phyloP scores from a whole-genome alignment of 2,329 filamentous ascomycete species.

The Corynespora cassiicola region DNA sequence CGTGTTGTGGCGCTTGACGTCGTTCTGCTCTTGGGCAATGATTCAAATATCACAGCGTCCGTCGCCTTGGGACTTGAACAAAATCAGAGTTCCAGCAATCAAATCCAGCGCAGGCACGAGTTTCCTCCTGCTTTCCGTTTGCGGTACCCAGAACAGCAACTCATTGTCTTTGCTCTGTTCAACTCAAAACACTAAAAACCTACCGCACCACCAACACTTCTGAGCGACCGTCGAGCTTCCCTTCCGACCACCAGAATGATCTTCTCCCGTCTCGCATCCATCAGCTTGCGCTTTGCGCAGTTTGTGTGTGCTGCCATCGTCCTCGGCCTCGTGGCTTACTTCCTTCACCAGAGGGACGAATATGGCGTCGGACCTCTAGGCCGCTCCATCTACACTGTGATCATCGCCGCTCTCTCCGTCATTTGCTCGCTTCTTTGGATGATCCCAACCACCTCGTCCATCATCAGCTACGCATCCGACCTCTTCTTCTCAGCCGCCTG shows the following conservation, averaged over 20 bases:
- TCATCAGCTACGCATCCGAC: slow-evolving; percentile 75
- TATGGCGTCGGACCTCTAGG: slow-evolving; percentile 62
- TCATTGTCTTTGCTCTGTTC: neutral
- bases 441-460: slow-evolving; percentile 71
- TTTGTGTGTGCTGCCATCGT: slow-evolving; percentile 73
- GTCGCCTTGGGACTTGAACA: too few species aligned
- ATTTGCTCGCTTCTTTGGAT: slow-evolving; percentile 75
- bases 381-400: slow-evolving; percentile 77
- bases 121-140: too few species aligned
- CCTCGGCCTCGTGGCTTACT: slow-evolving; percentile 30
- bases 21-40: too few species aligned
- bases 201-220: neutral
- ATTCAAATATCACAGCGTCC: too few species aligned
- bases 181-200: neutral
- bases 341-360: slow-evolving; percentile 30
- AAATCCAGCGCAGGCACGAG: too few species aligned
- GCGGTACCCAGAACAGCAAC: too few species aligned
- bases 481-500: slow-evolving; percentile 72
- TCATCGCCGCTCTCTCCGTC: slow-evolving; percentile 73
- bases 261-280: slow-evolving; percentile 58
- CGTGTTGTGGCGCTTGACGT: too few species aligned
- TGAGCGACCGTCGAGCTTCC: too few species aligned
- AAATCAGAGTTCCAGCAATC: too few species aligned
- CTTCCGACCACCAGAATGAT: slow-evolving; percentile 31
- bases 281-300: slow-evolving; percentile 66